A percentile compares a stretch with the other conserved stretches of the same genome.
These are phyloP conservation scores for Boletellus sp. DNA, from an alignment of 1,284 basidiomycete species.

Conservation along the genomic window DNA sequence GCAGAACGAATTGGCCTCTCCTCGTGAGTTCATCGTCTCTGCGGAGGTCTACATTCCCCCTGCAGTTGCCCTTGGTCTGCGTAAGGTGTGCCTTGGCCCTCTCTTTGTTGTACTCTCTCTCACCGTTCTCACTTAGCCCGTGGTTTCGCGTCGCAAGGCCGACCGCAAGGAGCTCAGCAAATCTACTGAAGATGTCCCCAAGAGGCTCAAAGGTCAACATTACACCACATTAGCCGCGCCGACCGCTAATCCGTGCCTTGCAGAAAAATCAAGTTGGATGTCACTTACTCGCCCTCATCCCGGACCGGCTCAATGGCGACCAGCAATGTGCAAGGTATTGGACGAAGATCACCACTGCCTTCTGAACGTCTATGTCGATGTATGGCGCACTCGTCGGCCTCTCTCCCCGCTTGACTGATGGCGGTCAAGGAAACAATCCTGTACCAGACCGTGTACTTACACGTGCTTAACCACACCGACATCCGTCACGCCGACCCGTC, in stretches of 20 bases:
- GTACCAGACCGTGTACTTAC: conserved; percentile 68
- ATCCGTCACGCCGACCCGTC: conserved; percentile 69
- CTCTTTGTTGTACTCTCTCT: not conserved
- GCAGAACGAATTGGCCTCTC: conserved; percentile 10
- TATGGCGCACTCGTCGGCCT: conserved; percentile 33
- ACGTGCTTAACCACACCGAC: conserved; percentile 70
- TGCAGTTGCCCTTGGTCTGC: conserved; percentile 46
- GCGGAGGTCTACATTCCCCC: conserved; percentile 66
- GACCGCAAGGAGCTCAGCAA: conserved; percentile 54
- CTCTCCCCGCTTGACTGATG: conserved; percentile 8
- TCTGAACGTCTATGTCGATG: conserved; percentile 71
- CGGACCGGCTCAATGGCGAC: conserved; percentile 60
- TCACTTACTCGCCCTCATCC: conserved; percentile 50
- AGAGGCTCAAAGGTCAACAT: conserved; percentile 52
- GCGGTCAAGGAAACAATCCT: conserved; percentile 58
- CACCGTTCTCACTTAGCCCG: conserved; percentile 26
- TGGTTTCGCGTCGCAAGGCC: conserved; percentile 44
- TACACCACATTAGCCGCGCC: not conserved
- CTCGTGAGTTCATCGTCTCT: conserved; percentile 46
- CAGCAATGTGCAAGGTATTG: conserved; percentile 63
- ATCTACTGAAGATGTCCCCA: conserved; percentile 26
- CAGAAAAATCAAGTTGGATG: conserved; percentile 71
- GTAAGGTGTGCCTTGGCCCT: conserved; percentile 47
- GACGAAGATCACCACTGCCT: conserved; percentile 66
- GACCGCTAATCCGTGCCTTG: conserved; percentile 3